Evolutionary conservation across 164 flowering plant species (phyloP).

Genomic region (Umbilicus rupestris): DNA sequence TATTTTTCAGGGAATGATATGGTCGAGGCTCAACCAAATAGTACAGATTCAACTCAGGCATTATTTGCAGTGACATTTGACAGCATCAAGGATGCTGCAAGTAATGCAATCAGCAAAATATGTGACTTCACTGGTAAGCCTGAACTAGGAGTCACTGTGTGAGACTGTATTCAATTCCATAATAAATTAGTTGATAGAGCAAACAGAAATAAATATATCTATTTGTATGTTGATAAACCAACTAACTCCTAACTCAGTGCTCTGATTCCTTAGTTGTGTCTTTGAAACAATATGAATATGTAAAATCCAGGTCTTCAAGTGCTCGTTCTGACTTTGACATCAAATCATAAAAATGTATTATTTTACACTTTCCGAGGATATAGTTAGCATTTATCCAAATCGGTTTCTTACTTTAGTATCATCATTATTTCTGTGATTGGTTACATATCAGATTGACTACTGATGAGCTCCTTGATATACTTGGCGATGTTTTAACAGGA

Average conservation of each 20-base stretch:
- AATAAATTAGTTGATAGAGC: neutral
- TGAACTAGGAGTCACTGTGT: neutral
- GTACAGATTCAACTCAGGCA: conserved; percentile 44
- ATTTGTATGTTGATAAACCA: neutral
- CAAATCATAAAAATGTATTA: neutral
- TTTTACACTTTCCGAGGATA: neutral
- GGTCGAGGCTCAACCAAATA: conserved; percentile 16
- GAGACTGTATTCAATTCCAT: neutral
- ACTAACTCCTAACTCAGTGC: neutral
- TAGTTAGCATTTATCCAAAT: neutral
- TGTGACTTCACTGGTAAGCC: conserved; percentile 60
- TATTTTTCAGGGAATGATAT: conserved; percentile 19
- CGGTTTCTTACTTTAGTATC: neutral
- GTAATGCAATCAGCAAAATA: conserved; percentile 31
- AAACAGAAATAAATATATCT: neutral
- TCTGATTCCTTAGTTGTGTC: neutral
- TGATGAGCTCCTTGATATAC: neutral
- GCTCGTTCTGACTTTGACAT: neutral
- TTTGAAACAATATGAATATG: neutral
- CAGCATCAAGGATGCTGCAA: conserved; percentile 32
- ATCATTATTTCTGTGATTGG: neutral
- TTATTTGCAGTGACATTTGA: conserved; percentile 44
- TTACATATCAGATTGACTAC: neutral
- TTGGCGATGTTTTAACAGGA: conserved; percentile 27
- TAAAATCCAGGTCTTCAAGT: neutral